phyloP scores from a whole-genome alignment of 2,329 filamentous ascomycete genomes.

The Pseudocercospora eumusae region DNA sequence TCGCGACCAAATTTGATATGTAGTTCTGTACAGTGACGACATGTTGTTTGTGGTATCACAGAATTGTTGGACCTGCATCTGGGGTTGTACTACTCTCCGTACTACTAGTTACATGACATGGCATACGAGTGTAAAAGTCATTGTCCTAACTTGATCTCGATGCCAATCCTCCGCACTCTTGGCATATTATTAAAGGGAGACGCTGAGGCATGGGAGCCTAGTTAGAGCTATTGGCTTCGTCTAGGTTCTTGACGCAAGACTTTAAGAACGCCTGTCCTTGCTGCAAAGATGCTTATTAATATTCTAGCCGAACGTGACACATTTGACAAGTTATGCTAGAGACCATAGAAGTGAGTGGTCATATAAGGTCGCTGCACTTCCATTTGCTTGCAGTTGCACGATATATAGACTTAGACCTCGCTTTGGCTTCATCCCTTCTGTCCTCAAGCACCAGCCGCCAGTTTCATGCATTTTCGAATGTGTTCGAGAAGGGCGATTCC shows the following conservation, averaged over 20 bases:
- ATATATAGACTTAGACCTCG: neutral
- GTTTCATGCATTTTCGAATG: neutral
- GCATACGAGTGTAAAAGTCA: neutral
- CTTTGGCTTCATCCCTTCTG: neutral
- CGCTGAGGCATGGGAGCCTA: neutral
- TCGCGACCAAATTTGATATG: neutral
- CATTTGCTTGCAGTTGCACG: neutral
- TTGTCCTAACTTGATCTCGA: neutral
- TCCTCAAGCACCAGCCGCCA: neutral
- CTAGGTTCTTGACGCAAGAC: neutral
- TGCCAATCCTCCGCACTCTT: neutral
- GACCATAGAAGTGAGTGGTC: too few relatives aligned
- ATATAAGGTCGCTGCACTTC: neutral
- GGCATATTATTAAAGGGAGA: neutral
- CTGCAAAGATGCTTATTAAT: too few relatives aligned
- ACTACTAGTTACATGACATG: too few relatives aligned
- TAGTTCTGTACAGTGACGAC: neutral
- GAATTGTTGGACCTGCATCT: neutral
- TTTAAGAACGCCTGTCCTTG: neutral
- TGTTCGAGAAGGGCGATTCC: too few relatives aligned
- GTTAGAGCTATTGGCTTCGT: constrained; percentile 1
- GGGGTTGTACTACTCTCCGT: too few relatives aligned
- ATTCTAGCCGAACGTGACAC: neutral
- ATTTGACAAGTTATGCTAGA: too few relatives aligned
- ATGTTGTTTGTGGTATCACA: neutral